phyloP scores from a whole-genome alignment of 202 grass and related monocot species.

The Saccharum hybrid region DNA sequence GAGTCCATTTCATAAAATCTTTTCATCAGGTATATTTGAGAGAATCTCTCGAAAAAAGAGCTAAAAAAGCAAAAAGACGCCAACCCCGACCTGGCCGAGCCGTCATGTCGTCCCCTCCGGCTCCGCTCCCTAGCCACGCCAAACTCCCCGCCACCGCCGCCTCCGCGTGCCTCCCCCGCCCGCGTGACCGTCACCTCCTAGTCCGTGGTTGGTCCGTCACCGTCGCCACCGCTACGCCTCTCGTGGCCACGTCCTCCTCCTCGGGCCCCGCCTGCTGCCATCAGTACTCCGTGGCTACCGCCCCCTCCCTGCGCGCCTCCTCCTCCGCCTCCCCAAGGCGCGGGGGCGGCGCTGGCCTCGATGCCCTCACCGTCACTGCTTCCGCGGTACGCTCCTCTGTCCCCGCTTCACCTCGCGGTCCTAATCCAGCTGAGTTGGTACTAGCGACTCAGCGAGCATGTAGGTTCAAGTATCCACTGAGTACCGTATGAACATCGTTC shows the following conservation, averaged over 20 bases:
- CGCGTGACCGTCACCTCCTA: slow-evolving; percentile 4
- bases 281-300: slow-evolving; percentile 33
- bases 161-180: slow-evolving; percentile 23
- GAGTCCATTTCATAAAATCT: too few relatives aligned
- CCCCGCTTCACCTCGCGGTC: neutral
- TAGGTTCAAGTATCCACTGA: neutral
- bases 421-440: neutral
- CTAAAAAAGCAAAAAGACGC: too few relatives aligned
- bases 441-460: too few relatives aligned
- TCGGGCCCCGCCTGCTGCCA: neutral
- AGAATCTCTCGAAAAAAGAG: too few relatives aligned
- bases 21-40: too few relatives aligned
- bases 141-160: neutral
- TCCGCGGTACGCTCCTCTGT: slow-evolving; percentile 51
- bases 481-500: neutral
- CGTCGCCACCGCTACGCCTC: neutral
- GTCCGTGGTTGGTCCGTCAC: neutral
- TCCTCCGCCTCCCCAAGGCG: slow-evolving; percentile 20
- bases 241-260: neutral
- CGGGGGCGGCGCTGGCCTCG: slow-evolving; percentile 38
- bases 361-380: slow-evolving; percentile 56
- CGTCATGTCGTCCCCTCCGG: neutral
- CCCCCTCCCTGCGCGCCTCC: slow-evolving; percentile 10
- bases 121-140: neutral
- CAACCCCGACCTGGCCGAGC: too few relatives aligned